Evolutionary conservation across 202 grass and related monocot species (phyloP).

Genomic region (Elaeis oleifera): DNA sequence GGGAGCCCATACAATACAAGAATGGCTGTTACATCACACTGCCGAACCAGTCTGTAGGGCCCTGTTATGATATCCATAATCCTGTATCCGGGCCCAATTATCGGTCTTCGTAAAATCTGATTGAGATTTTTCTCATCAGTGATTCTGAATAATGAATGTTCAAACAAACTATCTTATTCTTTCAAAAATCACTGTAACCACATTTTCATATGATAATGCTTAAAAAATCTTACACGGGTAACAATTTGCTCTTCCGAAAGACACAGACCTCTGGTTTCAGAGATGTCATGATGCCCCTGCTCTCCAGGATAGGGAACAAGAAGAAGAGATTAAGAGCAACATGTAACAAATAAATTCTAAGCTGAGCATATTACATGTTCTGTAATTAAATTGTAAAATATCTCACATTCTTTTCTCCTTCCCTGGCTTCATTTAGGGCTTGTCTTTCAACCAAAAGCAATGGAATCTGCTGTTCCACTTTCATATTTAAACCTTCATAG

Average conservation of each 20-base stretch:
- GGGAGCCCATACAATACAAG: constrained; percentile 76
- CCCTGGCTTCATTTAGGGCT: constrained; percentile 89
- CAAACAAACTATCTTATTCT: too few relatives aligned
- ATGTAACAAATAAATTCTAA: constrained; percentile 2
- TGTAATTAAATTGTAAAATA: not conserved
- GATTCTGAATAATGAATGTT: constrained; percentile 4
- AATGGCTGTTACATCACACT: constrained; percentile 93
- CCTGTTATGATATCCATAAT: constrained; percentile 65
- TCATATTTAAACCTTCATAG: constrained; percentile 94
- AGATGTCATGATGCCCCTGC: constrained; percentile 46
- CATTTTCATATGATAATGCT: constrained; percentile 19
- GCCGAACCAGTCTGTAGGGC: constrained; percentile 37
- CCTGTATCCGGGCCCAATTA: constrained; percentile 64
- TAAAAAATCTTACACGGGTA: constrained; percentile 53
- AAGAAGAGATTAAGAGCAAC: constrained; percentile 15
- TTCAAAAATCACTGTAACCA: not conserved
- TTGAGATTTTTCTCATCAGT: constrained; percentile 9
- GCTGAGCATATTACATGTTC: constrained; percentile 11
- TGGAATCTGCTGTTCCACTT: constrained; percentile 77
- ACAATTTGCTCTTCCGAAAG: constrained; percentile 92
- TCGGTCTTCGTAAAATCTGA: constrained; percentile 71
- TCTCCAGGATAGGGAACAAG: constrained; percentile 1
- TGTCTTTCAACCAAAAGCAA: constrained; percentile 84
- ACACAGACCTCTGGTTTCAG: constrained; percentile 95
- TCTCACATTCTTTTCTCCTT: constrained; percentile 76